Evolutionary conservation across 768 basidiomycete species (phyloP), one percentile per base, ranked within the genome.

Genomic region (Mycena rosella): DNA sequence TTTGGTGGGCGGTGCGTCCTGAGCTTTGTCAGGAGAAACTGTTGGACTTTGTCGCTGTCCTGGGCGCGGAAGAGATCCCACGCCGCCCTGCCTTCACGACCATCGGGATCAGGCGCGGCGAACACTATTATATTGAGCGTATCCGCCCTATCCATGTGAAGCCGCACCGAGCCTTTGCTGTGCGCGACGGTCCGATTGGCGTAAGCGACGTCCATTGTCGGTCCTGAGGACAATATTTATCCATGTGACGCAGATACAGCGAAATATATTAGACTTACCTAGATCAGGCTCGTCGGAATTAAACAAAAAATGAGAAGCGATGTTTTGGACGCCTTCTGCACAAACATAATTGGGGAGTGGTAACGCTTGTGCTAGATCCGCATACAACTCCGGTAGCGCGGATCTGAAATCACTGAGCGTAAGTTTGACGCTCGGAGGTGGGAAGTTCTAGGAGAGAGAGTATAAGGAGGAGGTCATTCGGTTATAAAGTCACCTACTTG

Each of bases 61-160:
- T 91, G 86, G 0, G 94, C 89, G 24, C 89, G 86, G 81, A 88
- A 98, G 44, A 99, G 82, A 74, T 97, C 95, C 96, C 96, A 99
- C 0, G 89, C 93, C 0, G 96, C 96, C 70, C 87, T 89, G 3
- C 96, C 96, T 0, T 86, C 85, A 5, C 86, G 86, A 29, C 91
- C 89, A 26, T 91, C 85, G 11, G 81, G 76, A 45, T 85, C 79
- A 2, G 76, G 74, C 7, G 86, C 81, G 7, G 95, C 88, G 74
- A 89, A 89, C 1, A 93, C 86, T 92, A 98, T 94, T 66, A 98
- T 86, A 76, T 98, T 98, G 68, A 98, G 80, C 7, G 96, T 96
- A 72, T 96, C 96, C 0, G 93, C 93, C 88, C 96, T 94, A 77
- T 95, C 95, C 93, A 96, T 95, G 73, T 98, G 96, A 53, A 98